Conservation (phyloP, 257 asterid genomes). For the Solanum virginianum region DNA sequence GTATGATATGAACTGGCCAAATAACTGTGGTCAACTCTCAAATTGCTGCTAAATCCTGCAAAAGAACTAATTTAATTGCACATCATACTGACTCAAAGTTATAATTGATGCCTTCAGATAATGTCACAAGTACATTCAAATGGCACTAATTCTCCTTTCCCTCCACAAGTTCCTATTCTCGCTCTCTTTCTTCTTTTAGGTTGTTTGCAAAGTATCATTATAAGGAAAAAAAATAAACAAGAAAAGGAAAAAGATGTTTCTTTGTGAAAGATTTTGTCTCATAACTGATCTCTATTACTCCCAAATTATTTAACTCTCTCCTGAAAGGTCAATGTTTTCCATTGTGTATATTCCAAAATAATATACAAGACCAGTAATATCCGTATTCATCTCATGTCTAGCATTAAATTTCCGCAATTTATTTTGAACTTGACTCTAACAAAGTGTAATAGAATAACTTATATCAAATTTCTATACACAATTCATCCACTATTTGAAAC, state of each 20-base stretch:
- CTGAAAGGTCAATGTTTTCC: not conserved
- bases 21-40: conserved; percentile 56
- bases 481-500: not conserved
- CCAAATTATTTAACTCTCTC: not conserved
- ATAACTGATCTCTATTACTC: not conserved
- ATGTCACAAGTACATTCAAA: not conserved
- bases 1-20: conserved; percentile 87
- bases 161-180: not conserved
- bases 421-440: not conserved
- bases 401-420: not conserved
- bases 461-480: not conserved
- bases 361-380: not conserved
- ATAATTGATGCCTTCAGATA: not conserved
- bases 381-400: not conserved
- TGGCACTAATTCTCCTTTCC: not conserved
- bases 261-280: not conserved
- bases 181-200: not conserved
- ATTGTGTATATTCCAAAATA: not conserved
- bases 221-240: not conserved
- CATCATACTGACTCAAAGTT: not conserved
- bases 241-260: not conserved
- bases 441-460: not conserved
- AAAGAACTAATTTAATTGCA: not conserved
- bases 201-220: not conserved
- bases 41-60: conserved; percentile 22